Percentiles rank a stretch among this genome's conserved stretches.
phyloP scores from a whole-genome alignment of 441 rosid species.

The Metrosideros polymorpha region DNA sequence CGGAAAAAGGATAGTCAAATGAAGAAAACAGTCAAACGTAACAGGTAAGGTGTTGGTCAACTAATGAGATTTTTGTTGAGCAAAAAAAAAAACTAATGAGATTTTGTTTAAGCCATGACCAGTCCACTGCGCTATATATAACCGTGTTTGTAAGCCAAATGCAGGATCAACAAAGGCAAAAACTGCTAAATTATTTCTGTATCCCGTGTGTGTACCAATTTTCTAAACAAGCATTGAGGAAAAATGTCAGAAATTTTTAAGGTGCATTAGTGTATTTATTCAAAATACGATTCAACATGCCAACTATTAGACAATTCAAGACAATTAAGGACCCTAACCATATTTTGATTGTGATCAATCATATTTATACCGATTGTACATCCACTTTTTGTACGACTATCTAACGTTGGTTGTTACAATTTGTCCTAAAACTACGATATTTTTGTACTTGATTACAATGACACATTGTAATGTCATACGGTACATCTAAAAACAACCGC shows the following conservation, averaged over 20 bases:
- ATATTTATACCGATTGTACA: background rate
- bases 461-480: rapidly evolving
- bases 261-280: background rate
- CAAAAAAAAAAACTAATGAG: background rate
- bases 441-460: background rate
- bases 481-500: background rate
- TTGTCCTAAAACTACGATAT: background rate
- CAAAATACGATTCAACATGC: background rate
- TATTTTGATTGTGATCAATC: background rate
- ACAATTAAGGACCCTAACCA: background rate
- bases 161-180: background rate
- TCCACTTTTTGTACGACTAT: background rate
- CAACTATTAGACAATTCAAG: background rate
- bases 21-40: background rate
- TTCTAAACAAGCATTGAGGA: background rate
- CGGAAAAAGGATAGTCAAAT: background rate
- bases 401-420: background rate
- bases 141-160: background rate
- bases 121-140: background rate
- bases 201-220: background rate
- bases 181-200: background rate
- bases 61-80: background rate
- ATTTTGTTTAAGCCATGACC: background rate
- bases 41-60: background rate
- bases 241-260: background rate